Evolutionary conservation across 352 stramenopile genomes (phyloP), one percentile per base, ranked within the genome.

Genomic region (Elongisporangium undulatum): DNA sequence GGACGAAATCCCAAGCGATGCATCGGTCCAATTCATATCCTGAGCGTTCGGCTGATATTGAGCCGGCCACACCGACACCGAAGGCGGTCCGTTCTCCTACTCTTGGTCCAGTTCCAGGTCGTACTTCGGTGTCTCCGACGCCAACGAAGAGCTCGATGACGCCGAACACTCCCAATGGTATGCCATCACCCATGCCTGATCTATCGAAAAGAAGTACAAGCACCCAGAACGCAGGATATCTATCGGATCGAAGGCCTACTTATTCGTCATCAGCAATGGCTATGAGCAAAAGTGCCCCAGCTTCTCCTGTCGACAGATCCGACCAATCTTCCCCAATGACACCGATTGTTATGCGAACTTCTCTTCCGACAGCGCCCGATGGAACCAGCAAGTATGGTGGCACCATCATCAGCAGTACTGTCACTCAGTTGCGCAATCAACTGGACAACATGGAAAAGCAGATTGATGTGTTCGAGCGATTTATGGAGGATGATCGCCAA

Each of bases 391-490:
- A 70, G 19, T 75, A 62, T 61, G 67, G 68, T 48, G 74, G 69
- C 45, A 79, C 67, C 29, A 85, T 87, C 39, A 87, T 88, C 58
- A 89, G 77, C 51, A 91, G 71, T 54, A 89, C 72, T 7, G 81
- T 87, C 39, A 86, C 79, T 12, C 80, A 92, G 59, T 67, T 94
- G 53, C 81, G 85, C 4, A 90, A 84, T 52, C 85, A 94, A 50
- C 60, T 94, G 19, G 85, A 94, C 68, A 94, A 91, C 59, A 89
- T 94, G 75, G 85, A 94, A 58, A 92, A 92, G 58, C 85, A 94
- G 56, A 94, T 94, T 51, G 85, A 94, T 63, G 85, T 94, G 49
- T 94, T 94, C 55, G 85, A 94, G 59, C 77, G 83, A 16, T 94
- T 94, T 51, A 92, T 92, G 85, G 85, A 92, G 58, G 85, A 94